These are phyloP conservation scores for Fistulifera pelliculosa DNA, from an alignment of 108 stramenopile genomes.

Conservation along the genomic window DNA sequence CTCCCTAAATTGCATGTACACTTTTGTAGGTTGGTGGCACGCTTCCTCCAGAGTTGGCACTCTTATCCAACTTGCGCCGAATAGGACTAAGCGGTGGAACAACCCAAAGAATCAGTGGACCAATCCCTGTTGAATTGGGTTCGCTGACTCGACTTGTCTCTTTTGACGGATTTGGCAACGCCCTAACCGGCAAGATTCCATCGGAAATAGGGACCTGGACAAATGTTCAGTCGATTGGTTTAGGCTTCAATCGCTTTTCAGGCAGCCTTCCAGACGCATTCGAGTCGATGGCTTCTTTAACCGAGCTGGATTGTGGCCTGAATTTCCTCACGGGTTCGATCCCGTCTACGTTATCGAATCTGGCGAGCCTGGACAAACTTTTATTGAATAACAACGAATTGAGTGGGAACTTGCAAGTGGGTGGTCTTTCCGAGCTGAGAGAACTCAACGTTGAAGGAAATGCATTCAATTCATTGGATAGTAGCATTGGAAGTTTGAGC, in stretches of 20 bases:
- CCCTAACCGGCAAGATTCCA: constrained; percentile 8
- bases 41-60: not conserved
- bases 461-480: constrained; percentile 5
- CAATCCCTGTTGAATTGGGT: constrained; percentile 40
- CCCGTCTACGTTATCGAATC: constrained; percentile 6
- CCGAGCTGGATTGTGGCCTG: not conserved
- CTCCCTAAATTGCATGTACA: too few relatives aligned
- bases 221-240: constrained; percentile 3
- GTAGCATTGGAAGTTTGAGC: not conserved
- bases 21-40: not conserved
- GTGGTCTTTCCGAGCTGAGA: constrained; percentile 2
- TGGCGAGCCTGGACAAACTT: constrained; percentile 13
- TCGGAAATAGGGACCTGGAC: constrained; percentile 8
- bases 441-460: constrained; percentile 17
- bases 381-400: constrained; percentile 21
- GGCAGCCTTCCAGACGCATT: constrained; percentile 14
- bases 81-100: constrained; percentile 1
- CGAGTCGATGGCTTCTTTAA: not conserved
- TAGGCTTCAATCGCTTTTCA: constrained; percentile 10
- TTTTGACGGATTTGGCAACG: constrained; percentile 1
- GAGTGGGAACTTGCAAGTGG: constrained; percentile 17
- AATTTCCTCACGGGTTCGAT: constrained; percentile 17
- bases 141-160: constrained; percentile 21
- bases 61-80: not conserved
- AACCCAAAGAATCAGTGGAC: constrained; percentile 19